These are phyloP conservation scores for Pseudogymnoascus sp. DNA, from an alignment of 2,329 filamentous ascomycete genomes.

Conservation along the genomic window DNA sequence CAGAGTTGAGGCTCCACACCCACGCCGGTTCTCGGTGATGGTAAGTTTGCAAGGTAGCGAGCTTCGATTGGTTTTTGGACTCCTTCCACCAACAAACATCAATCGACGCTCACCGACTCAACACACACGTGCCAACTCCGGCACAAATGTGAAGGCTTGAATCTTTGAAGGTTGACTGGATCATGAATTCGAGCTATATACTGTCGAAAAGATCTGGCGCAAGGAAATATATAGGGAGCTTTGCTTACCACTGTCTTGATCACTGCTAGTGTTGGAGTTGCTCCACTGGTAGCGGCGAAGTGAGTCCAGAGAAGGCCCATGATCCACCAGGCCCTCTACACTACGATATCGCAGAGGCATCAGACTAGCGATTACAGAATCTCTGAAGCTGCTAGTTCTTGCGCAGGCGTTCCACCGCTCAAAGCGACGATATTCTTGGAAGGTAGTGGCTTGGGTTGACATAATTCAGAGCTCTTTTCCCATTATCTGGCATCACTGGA, in stretches of 20 bases:
- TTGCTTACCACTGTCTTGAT: slow-evolving; percentile 1
- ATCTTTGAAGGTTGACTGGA: background rate
- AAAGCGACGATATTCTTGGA: background rate
- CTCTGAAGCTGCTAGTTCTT: background rate
- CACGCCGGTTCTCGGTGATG: background rate
- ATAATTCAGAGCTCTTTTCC: background rate
- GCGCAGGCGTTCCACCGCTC: slow-evolving; percentile 6
- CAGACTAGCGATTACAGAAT: background rate
- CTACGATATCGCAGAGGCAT: slow-evolving; percentile 5
- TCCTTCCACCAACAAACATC: background rate
- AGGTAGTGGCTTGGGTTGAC: background rate
- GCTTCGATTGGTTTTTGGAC: background rate
- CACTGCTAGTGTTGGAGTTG: slow-evolving; percentile 3
- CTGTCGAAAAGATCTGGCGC: background rate
- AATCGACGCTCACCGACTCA: background rate
- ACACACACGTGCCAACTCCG: background rate
- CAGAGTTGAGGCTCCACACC: background rate
- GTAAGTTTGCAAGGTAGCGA: slow-evolving; percentile 1
- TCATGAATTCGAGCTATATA: background rate
- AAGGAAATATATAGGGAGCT: background rate
- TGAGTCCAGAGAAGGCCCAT: background rate
- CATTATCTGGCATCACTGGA: slow-evolving; percentile 2
- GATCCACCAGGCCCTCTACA: slow-evolving; percentile 4
- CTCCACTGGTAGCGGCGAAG: slow-evolving; percentile 1
- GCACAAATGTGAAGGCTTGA: background rate